Percentiles rank a stretch among this genome's conserved stretches.
phyloP scores from a whole-genome alignment of 2,329 filamentous ascomycete species.

The Ophiosphaerella narmari region DNA sequence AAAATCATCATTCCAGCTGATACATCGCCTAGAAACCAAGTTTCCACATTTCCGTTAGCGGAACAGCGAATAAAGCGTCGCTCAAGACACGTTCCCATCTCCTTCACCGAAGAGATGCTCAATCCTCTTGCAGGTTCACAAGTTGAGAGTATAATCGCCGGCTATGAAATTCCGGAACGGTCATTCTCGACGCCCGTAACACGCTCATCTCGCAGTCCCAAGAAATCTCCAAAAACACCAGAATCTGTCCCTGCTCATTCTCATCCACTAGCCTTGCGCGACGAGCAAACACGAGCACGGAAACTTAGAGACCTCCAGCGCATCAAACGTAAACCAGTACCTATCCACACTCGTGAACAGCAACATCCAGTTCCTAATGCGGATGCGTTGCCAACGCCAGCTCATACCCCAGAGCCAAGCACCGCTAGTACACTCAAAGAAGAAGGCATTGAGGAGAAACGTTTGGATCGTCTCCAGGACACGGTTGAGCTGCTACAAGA shows the following conservation, averaged over 20 bases:
- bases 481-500: conserved; percentile 24
- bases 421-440: conserved; percentile 9
- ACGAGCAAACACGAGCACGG: conserved; percentile 27
- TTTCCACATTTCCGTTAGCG: conserved; percentile 5
- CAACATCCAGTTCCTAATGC: conserved; percentile 8
- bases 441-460: conserved; percentile 14
- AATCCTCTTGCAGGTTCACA: conserved; percentile 25
- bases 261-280: conserved; percentile 28
- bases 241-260: conserved; percentile 23
- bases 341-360: conserved; percentile 4
- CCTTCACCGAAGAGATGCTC: conserved; percentile 36
- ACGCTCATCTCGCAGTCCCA: conserved; percentile 17
- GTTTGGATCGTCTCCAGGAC: conserved; percentile 22
- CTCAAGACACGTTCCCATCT: conserved; percentile 20
- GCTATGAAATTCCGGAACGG: conserved; percentile 8
- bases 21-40: conserved; percentile 11
- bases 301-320: conserved; percentile 34
- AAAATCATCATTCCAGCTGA: conserved; percentile 33
- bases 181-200: conserved; percentile 18
- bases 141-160: conserved; percentile 24
- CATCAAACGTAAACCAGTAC: conserved; percentile 23
- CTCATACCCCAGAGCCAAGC: conserved; percentile 19
- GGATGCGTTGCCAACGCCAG: conserved; percentile 18
- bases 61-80: conserved; percentile 9
- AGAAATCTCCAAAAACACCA: conserved; percentile 17